Conservation (phyloP, 257 asterid species). For the Nicotiana obtusifolia region DNA sequence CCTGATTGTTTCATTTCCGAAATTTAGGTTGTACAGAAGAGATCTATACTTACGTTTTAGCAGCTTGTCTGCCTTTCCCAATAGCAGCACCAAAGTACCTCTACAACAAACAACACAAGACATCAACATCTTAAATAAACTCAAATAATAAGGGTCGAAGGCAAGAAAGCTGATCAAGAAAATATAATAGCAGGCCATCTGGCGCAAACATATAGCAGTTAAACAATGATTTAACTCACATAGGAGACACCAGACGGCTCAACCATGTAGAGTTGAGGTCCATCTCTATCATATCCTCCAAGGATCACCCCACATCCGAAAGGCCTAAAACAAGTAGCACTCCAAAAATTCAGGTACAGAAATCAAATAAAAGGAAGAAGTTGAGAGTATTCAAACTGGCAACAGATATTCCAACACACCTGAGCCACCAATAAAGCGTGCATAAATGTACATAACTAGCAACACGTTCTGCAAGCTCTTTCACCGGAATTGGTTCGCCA, state of each 20-base stretch:
- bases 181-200: not conserved
- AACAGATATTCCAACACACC: conserved; percentile 36
- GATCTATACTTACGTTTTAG: conserved; percentile 66
- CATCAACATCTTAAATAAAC: not conserved
- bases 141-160: not conserved
- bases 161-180: not conserved
- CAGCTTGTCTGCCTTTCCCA: conserved; percentile 97
- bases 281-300: conserved; percentile 96
- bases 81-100: conserved; percentile 93
- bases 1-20: not conserved
- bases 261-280: conserved; percentile 84
- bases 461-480: conserved; percentile 88
- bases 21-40: not conserved
- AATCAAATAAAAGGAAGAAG: not conserved
- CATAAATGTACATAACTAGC: conserved; percentile 95
- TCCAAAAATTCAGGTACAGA: conserved; percentile 16
- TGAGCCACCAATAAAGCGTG: conserved; percentile 99
- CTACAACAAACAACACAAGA: conserved; percentile 28
- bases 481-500: conserved; percentile 81
- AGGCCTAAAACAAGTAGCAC: conserved; percentile 47
- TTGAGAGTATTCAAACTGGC: not conserved
- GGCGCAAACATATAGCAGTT: not conserved
- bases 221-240: conserved; percentile 37
- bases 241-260: conserved; percentile 88
- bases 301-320: conserved; percentile 89